Evolutionary conservation across 768 basidiomycete genomes (phyloP).

Genomic region (Hypsizygus marmoreus): DNA sequence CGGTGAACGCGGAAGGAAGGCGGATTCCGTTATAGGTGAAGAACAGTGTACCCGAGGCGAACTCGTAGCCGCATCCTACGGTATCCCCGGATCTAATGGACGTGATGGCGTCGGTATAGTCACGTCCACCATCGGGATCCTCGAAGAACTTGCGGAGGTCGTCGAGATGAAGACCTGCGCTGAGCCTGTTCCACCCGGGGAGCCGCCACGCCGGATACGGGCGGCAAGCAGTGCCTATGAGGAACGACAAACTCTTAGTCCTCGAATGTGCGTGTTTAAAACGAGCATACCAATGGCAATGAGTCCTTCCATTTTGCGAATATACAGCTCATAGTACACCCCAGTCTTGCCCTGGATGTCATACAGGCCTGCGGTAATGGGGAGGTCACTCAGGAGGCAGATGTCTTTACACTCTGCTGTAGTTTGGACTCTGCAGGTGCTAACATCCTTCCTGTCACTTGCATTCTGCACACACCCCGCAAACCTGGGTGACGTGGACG

Average conservation of each 20-base stretch:
- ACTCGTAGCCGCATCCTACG: slow-evolving; percentile 68
- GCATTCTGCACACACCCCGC: slow-evolving; percentile 40
- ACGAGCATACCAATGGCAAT: slow-evolving; percentile 54
- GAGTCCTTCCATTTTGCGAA: slow-evolving; percentile 57
- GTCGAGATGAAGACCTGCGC: slow-evolving; percentile 67
- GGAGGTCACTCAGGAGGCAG: slow-evolving; percentile 61
- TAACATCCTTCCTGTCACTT: slow-evolving; percentile 32
- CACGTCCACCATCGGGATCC: slow-evolving; percentile 63
- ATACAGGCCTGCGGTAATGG: slow-evolving; percentile 62
- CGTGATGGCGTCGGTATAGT: slow-evolving; percentile 41
- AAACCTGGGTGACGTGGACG: slow-evolving; percentile 44
- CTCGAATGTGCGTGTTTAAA: slow-evolving; percentile 5
- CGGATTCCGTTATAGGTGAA: slow-evolving; percentile 65
- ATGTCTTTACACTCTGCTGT: slow-evolving; percentile 43
- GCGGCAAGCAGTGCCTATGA: slow-evolving; percentile 58
- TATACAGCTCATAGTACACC: slow-evolving; percentile 64
- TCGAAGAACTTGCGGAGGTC: slow-evolving; percentile 77
- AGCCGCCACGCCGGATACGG: slow-evolving; percentile 68
- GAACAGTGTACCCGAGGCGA: slow-evolving; percentile 52
- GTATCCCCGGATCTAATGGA: slow-evolving; percentile 48
- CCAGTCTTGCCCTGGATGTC: slow-evolving; percentile 54
- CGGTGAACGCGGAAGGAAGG: slow-evolving; percentile 57
- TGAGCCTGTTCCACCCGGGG: slow-evolving; percentile 72
- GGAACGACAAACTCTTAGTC: not conserved
- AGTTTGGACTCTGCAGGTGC: slow-evolving; percentile 45